Base-by-base conservation (phyloP, 75 land plant genomes). In the Selaginella tamariscina region DNA sequence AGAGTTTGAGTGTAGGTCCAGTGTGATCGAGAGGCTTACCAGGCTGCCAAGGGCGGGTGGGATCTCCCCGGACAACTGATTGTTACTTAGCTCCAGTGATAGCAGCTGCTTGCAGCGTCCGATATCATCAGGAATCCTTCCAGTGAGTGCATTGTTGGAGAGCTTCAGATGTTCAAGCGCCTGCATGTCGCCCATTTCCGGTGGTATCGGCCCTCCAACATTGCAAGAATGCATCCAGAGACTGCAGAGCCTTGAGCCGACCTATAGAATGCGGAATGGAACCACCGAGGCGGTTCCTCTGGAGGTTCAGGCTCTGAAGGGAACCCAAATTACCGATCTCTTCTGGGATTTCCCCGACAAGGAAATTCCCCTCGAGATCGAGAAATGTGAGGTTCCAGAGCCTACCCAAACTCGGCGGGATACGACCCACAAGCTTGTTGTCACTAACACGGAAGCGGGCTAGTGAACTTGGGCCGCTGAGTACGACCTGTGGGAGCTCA, bases 41-140 rank as follows among this genome's bases (percentile, higher is more conserved):
- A 82, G 76, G 2, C 65, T 11, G 27, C 67, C 69, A 27, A 86
- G 39, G 21, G 67, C 70, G 1, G 78, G 67, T 15, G 90, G 87
- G 24, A 89, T 82, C 27, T 74, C 71, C 0, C 87, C 94, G 18
- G 80, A 72, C 20, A 89, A 57, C 49, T 54, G 31, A 78, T 90
- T 90, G 30, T 33, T 27, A 67, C 86, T 81, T 24, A 90, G 65
- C 73, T 90, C 87, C 22, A 87, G 33, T 2, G 70, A 57, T 0
- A 76, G 75, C 68, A 62, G 75, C 0, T 81, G 72, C 5, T 59
- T 22, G 70, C 84, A 84, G 0, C 32, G 70, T 30, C 75, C 57
- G 1, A 93, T n/a, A 31, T 75, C 71, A 28, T 39, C 62, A 2
- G 62, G 62, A n/a, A 59, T 59, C 62, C n/a, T 59, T n/a, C 62